Conservation (phyloP, 139 green algal genomes). For the Tetradesmus lagerheimii region DNA sequence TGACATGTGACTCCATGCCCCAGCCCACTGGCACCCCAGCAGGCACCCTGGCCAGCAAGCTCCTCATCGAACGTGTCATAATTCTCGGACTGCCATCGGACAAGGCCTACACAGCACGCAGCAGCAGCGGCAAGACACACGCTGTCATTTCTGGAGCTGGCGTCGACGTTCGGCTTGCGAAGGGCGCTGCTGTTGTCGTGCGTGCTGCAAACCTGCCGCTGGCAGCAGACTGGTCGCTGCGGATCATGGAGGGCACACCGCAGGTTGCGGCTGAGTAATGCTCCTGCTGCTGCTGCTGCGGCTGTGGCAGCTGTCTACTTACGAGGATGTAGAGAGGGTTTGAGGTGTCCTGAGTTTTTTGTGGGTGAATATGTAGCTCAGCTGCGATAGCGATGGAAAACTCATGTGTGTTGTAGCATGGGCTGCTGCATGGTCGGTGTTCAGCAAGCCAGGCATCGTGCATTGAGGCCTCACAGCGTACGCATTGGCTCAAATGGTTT, state of each 20-base stretch:
- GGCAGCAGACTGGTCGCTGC: constrained; percentile 28
- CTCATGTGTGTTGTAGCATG: no score
- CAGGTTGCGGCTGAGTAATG: neutral
- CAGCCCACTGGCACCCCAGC: constrained; percentile 28
- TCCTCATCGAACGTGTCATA: constrained; percentile 65
- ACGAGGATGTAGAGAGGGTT: no score
- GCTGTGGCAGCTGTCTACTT: neutral
- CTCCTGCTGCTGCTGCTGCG: neutral
- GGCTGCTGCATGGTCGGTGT: no score
- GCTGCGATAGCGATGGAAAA: no score
- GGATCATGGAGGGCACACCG: neutral
- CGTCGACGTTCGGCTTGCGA: neutral
- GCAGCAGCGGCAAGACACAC: neutral
- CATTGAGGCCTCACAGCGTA: neutral
- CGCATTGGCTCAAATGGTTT: no score
- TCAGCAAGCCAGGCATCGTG: constrained; percentile 47
- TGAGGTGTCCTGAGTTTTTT: no score
- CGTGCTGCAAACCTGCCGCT: constrained; percentile 27
- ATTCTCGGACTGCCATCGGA: constrained; percentile 62
- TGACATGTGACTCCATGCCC: constrained; percentile 33
- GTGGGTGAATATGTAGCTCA: no score
- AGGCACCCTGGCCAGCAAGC: constrained; percentile 12
- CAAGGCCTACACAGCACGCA: constrained; percentile 11
- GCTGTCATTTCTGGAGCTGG: neutral
- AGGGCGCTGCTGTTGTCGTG: constrained; percentile 30